Base-by-base conservation (phyloP, 805 yeast species). In the Metschnikowia continentalis region DNA sequence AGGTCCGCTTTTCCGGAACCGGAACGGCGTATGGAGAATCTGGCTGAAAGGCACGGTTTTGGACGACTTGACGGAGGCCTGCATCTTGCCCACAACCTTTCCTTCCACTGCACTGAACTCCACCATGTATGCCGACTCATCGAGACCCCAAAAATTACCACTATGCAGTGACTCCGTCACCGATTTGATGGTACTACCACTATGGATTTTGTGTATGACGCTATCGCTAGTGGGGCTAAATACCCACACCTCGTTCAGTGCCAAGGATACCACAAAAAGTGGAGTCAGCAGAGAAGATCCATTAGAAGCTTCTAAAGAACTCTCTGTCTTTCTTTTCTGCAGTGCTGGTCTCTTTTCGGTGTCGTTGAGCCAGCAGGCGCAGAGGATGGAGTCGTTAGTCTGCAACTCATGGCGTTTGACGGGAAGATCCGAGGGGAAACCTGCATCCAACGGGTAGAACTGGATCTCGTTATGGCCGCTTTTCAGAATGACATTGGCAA, bases 391-490 rank as follows among this genome's bases (percentile, higher is more conserved):
- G 50, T 74, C 76, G 37, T 71, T 75, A 2, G 71, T 57, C 32
- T 69, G 72, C 36, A 79, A 66, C 57, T 76, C 81, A 49, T 74
- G 67, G 32, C 65, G 64, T 42, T 66, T 53, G 7, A 66, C 47
- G 20, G 54, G 56, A 6, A 55, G 51, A 30, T 54, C 50, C 36
- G 53, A 30, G n/a, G 59, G 58, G 5, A 53, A 52, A 15, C 38
- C 35, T 37, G 49, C 35, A 15, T 33, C 8, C 23, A 56, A 47
- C 10, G 59, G 73, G 58, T 55, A 74, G 49, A 79, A 68, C 57
- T 70, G 78, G 17, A 79, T 68, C 61, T 79, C 81, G 47, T 69
- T 75, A 49, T 76, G 65, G 36, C 79, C 78, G 15, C 69, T 69
- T 44, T 77, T 75, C 32, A 76, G 68, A 5, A 74, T 66, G 15